These are phyloP conservation scores for Hymenotorrendiella dingleyae DNA, from an alignment of 2,329 filamentous ascomycete genomes.

Conservation along the genomic window DNA sequence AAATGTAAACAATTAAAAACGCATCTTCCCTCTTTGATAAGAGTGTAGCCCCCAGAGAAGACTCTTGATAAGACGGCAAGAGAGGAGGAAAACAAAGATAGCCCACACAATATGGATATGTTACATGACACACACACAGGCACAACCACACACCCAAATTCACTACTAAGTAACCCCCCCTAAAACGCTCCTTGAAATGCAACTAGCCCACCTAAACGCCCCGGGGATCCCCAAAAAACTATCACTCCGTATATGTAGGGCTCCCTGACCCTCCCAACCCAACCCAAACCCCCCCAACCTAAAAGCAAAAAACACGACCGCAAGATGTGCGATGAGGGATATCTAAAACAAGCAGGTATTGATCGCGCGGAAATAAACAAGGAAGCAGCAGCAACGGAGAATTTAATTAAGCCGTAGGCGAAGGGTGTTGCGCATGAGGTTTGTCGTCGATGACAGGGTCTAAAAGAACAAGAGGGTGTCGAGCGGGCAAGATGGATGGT, in stretches of 20 bases:
- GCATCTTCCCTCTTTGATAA: no score
- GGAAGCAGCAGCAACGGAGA: not conserved
- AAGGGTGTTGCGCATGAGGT: not conserved
- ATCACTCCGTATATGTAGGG: slow-evolving; percentile 1
- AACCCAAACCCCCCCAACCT: not conserved
- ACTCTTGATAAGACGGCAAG: no score
- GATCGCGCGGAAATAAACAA: slow-evolving; percentile 2
- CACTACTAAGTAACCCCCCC: no score
- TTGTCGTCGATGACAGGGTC: not conserved
- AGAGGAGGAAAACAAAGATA: not conserved
- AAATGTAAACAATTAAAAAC: no score
- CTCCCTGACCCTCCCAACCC: not conserved
- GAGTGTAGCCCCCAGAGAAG: no score
- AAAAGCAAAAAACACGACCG: slow-evolving; percentile 3
- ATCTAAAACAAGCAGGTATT: slow-evolving; percentile 9
- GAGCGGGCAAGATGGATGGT: not conserved
- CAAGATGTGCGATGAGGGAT: slow-evolving; percentile 6
- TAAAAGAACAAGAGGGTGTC: not conserved
- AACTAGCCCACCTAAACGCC: slow-evolving; percentile 2
- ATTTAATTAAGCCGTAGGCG: slow-evolving; percentile 1
- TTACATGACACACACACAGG: no score
- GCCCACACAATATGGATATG: not conserved
- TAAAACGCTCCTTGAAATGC: slow-evolving; percentile 5
- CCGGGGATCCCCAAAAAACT: no score
- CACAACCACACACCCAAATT: no score